Conservation (phyloP, 2,329 filamentous ascomycete genomes). For the Fusarium paranaense region DNA sequence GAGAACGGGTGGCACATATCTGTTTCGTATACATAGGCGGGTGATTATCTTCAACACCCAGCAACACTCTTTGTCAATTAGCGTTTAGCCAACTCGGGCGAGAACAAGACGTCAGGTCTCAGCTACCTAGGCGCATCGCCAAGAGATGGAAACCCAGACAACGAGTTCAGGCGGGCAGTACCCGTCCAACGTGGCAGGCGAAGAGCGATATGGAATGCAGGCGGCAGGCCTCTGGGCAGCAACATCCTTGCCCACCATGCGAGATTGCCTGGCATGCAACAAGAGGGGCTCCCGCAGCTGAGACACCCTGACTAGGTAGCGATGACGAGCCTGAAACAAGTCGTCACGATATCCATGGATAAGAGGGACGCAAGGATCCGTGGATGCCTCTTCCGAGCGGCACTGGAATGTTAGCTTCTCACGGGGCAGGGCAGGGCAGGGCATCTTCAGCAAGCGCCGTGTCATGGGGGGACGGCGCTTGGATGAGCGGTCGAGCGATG, state of each 20-base stretch:
- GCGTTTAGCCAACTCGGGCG: background rate
- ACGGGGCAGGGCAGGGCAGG: constrained; percentile 2
- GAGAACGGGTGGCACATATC: background rate
- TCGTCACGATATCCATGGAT: constrained; percentile 25
- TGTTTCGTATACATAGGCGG: background rate
- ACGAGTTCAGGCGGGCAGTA: constrained; percentile 11
- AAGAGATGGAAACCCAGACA: constrained; percentile 29
- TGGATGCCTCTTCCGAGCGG: constrained; percentile 6
- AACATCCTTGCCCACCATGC: constrained; percentile 16
- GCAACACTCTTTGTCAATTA: background rate
- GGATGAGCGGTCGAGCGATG: background rate
- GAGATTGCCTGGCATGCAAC: constrained; percentile 26
- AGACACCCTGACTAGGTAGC: constrained; percentile 19
- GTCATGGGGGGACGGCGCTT: constrained; percentile 2
- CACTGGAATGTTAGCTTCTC: constrained; percentile 28
- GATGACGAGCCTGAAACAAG: constrained; percentile 35
- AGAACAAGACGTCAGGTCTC: background rate
- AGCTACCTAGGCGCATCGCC: background rate
- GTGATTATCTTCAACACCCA: background rate
- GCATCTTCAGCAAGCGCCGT: constrained; percentile 1
- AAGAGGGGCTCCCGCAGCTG: constrained; percentile 4
- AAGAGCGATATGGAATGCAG: constrained; percentile 23
- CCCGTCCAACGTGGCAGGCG: background rate
- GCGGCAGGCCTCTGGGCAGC: constrained; percentile 8
- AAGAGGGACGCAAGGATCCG: background rate